phyloP scores from a whole-genome alignment of 305 asterid genomes.

The Withania somnifera region DNA sequence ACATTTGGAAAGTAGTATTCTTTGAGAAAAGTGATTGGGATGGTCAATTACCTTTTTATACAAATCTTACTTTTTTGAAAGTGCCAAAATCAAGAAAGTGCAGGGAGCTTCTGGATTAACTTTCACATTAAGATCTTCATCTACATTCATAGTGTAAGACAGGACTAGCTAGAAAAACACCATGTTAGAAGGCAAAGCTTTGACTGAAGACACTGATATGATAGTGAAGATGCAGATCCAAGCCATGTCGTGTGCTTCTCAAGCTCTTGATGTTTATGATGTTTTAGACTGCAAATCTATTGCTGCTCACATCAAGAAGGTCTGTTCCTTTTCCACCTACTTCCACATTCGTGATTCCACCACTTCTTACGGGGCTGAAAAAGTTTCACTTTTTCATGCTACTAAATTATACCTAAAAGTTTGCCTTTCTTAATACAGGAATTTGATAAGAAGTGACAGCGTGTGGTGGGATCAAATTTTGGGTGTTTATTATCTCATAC shows the following conservation, averaged over 20 bases:
- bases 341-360: too few relatives aligned
- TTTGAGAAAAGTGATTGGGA: background rate
- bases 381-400: too few relatives aligned
- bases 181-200: constrained; percentile 35
- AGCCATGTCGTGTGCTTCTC: constrained; percentile 82
- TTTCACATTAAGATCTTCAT: background rate
- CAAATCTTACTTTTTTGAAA: background rate
- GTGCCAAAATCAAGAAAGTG: background rate
- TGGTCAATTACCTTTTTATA: background rate
- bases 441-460: constrained; percentile 74
- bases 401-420: too few relatives aligned
- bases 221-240: constrained; percentile 90
- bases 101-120: background rate
- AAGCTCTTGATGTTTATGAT: constrained; percentile 84
- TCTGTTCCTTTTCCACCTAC: too few relatives aligned
- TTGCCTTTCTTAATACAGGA: too few relatives aligned
- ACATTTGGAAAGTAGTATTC: background rate
- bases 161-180: background rate
- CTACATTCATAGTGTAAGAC: background rate
- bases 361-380: too few relatives aligned
- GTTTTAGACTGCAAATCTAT: constrained; percentile 65
- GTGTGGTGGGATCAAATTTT: constrained; percentile 89
- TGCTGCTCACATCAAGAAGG: constrained; percentile 88
- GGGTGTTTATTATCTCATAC: constrained; percentile 81
- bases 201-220: constrained; percentile 77